phyloP scores from a whole-genome alignment of 1,284 basidiomycete species.

The Heterobasidion annosum region DNA sequence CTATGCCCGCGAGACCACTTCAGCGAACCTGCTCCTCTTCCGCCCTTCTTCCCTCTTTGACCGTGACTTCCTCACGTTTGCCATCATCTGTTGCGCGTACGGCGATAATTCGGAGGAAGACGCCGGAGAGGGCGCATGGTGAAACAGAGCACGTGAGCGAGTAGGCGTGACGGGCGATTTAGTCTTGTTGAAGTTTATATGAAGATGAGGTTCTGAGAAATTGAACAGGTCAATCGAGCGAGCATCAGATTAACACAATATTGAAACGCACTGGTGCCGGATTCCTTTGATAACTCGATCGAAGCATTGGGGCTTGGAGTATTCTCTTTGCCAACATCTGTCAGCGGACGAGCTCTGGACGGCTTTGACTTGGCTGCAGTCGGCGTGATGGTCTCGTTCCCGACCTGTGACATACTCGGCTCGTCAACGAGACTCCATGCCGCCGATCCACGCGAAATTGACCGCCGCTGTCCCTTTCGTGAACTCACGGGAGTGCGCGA shows the following conservation, averaged over 20 bases:
- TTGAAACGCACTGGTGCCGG: background rate
- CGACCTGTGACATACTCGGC: background rate
- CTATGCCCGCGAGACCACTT: background rate
- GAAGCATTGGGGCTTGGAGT: background rate
- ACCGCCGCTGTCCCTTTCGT: constrained; percentile 9
- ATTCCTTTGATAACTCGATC: background rate
- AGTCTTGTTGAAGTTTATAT: background rate
- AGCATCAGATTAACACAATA: background rate
- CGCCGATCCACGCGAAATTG: constrained; percentile 6
- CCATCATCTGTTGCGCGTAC: constrained; percentile 57
- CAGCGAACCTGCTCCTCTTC: constrained; percentile 5
- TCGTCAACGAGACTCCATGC: background rate
- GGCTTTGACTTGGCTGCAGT: background rate
- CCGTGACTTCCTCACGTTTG: constrained; percentile 41
- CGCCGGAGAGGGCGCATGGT: constrained; percentile 44
- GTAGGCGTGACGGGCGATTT: constrained; percentile 16
- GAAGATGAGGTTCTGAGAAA: background rate
- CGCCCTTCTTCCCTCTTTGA: constrained; percentile 21
- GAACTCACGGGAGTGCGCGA: background rate
- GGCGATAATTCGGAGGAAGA: constrained; percentile 67
- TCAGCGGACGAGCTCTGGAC: background rate
- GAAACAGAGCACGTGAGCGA: constrained; percentile 19
- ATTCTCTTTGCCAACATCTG: constrained; percentile 9
- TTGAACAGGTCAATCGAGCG: background rate
- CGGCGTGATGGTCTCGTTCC: background rate